Percentiles rank a stretch among this genome's conserved stretches.
These are phyloP conservation scores for Trichoderma sp. DNA, from an alignment of 2,329 filamentous ascomycete genomes.

Conservation along the genomic window DNA sequence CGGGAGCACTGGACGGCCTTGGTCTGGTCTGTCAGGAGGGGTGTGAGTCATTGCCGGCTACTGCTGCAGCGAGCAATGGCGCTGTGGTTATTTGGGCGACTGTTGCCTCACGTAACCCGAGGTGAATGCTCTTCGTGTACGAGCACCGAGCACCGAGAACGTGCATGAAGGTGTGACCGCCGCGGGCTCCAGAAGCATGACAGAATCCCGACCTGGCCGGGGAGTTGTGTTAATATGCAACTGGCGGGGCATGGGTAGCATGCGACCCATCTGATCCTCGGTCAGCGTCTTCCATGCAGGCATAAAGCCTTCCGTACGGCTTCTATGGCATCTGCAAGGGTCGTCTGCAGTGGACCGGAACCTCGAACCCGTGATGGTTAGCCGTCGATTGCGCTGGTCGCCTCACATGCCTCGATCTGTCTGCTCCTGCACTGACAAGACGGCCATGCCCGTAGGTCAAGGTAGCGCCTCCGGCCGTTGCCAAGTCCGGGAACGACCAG, in stretches of 20 bases:
- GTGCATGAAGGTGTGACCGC: not conserved
- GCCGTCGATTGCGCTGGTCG: not conserved
- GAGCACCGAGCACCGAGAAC: not conserved
- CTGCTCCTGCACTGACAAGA: not conserved
- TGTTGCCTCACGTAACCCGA: conserved; percentile 8
- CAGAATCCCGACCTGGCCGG: not conserved
- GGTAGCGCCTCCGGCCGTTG: not conserved
- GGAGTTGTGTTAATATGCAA: not conserved
- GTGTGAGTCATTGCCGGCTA: not conserved
- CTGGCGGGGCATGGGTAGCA: not conserved
- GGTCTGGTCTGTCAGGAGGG: not conserved
- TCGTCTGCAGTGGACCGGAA: not conserved
- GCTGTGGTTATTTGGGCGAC: not conserved
- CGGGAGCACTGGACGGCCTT: not conserved
- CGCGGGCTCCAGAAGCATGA: not conserved
- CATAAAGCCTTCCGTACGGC: not conserved
- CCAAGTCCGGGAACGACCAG: conserved; percentile 2
- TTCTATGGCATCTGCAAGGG: not conserved
- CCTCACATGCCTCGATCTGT: conserved; percentile 6
- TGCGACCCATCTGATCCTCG: not conserved
- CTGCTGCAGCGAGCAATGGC: not conserved
- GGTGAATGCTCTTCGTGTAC: not conserved
- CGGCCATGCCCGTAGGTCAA: conserved; percentile 2
- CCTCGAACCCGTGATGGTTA: not conserved
- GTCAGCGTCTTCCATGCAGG: not conserved